Conservation (phyloP, 345 rosid species). For the Brassica carinata region DNA sequence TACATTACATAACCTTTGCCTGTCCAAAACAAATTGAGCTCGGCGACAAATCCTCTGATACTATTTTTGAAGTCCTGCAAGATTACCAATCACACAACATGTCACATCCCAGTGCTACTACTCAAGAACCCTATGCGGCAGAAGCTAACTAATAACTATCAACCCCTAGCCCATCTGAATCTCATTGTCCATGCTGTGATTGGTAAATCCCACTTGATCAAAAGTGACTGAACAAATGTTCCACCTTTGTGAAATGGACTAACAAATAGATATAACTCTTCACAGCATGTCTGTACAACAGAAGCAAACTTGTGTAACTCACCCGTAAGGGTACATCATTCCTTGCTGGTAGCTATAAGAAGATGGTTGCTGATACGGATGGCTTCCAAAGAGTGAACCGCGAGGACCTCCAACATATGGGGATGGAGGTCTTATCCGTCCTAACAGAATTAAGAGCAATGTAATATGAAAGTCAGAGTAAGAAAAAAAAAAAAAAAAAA, state of each 20-base stretch:
- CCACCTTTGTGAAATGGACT: constrained; percentile 10
- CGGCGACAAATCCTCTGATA: constrained; percentile 60
- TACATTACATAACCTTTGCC: constrained; percentile 55
- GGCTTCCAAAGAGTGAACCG: constrained; percentile 62
- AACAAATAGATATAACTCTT: constrained; percentile 9
- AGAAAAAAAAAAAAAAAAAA: background rate
- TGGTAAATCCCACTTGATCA: constrained; percentile 35
- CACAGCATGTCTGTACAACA: background rate
- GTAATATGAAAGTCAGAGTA: background rate
- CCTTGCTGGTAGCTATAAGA: constrained; percentile 77
- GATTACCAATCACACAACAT: constrained; percentile 73
- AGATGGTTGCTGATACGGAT: constrained; percentile 77
- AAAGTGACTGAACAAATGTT: constrained; percentile 14
- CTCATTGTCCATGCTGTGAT: constrained; percentile 46
- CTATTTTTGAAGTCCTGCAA: constrained; percentile 67
- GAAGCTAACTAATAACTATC: constrained; percentile 38
- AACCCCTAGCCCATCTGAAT: constrained; percentile 38
- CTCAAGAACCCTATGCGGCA: constrained; percentile 49
- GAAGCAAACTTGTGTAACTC: constrained; percentile 41
- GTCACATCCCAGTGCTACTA: constrained; percentile 54
- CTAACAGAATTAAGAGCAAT: constrained; percentile 32
- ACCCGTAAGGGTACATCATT: constrained; percentile 85
- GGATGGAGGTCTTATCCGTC: constrained; percentile 66
- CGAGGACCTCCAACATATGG: constrained; percentile 61
- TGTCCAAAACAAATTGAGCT: constrained; percentile 60